phyloP scores from a whole-genome alignment of 768 basidiomycete genomes.

The Rhizopogon vinicolor region DNA sequence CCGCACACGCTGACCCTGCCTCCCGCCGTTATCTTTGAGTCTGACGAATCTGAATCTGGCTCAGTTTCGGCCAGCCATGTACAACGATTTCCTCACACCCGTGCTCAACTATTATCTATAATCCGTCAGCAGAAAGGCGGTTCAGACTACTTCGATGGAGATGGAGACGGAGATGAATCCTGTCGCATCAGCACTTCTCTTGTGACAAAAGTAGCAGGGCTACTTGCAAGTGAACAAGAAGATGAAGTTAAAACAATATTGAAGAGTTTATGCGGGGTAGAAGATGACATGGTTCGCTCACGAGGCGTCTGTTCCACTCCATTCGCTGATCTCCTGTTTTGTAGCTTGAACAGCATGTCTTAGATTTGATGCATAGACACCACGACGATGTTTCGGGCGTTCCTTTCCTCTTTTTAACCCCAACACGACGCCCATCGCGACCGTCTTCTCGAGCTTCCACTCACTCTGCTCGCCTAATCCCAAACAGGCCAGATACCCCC shows the following conservation, averaged over 20 bases:
- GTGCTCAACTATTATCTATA: constrained; percentile 73
- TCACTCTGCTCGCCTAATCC: constrained; percentile 57
- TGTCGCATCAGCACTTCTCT: constrained; percentile 53
- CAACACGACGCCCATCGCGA: constrained; percentile 74
- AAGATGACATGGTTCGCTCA: constrained; percentile 59
- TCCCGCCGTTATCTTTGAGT: constrained; percentile 7
- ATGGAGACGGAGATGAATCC: constrained; percentile 50
- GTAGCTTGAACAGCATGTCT: constrained; percentile 81
- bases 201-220: constrained; percentile 64
- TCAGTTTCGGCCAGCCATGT: constrained; percentile 13
- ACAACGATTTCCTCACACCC: constrained; percentile 72
- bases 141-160: constrained; percentile 50
- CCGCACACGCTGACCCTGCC: constrained; percentile 19
- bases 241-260: constrained; percentile 79
- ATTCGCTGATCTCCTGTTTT: constrained; percentile 12
- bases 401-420: constrained; percentile 79
- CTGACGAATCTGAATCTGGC: constrained; percentile 18
- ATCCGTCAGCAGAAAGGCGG: constrained; percentile 65
- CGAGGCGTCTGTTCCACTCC: constrained; percentile 11
- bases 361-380: constrained; percentile 96
- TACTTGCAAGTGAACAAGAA: constrained; percentile 81
- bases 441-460: constrained; percentile 78
- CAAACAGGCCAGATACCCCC: constrained; percentile 71
- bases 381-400: constrained; percentile 80
- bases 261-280: constrained; percentile 63